A percentile compares a stretch with the other conserved stretches of the same genome.
Evolutionary conservation across 352 stramenopile species (phyloP).

Genomic region (Phytophthora crassamura): DNA sequence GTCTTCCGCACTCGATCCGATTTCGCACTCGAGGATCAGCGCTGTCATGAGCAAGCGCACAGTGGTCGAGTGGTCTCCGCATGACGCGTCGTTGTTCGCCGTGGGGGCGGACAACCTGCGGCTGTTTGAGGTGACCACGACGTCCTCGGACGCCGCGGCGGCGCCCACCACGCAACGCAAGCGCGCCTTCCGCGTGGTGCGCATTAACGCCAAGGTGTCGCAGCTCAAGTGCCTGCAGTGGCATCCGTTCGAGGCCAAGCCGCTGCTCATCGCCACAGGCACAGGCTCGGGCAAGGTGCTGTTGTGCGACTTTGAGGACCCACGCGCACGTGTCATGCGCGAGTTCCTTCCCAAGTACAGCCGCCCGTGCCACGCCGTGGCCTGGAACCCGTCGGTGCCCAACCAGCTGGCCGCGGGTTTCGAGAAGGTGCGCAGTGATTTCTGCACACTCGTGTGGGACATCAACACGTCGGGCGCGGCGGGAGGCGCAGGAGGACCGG

Average conservation of each 20-base stretch:
- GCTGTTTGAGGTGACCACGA: conserved; percentile 77
- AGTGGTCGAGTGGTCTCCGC: conserved; percentile 86
- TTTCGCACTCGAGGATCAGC: conserved; percentile 7
- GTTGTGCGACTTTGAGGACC: conserved; percentile 83
- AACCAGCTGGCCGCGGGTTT: conserved; percentile 84
- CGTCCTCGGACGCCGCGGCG: conserved; percentile 12
- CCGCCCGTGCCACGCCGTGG: conserved; percentile 83
- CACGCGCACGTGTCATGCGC: conserved; percentile 62
- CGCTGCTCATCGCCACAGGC: conserved; percentile 77
- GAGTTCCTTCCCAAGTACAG: conserved; percentile 87
- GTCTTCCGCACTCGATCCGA: background rate
- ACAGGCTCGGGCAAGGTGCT: conserved; percentile 83
- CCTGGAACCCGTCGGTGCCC: conserved; percentile 81
- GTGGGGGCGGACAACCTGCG: conserved; percentile 84
- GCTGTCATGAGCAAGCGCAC: conserved; percentile 75
- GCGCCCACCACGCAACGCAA: conserved; percentile 78
- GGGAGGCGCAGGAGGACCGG: background rate
- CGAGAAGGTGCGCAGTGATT: conserved; percentile 89
- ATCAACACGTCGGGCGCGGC: conserved; percentile 54
- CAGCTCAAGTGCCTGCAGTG: conserved; percentile 89
- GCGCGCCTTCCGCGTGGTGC: conserved; percentile 81
- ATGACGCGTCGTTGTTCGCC: conserved; percentile 84
- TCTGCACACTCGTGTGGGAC: conserved; percentile 88
- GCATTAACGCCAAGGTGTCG: conserved; percentile 77
- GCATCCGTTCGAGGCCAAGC: conserved; percentile 79